Conservation (phyloP, 1,139 yeast genomes). For the Scheffersomyces quercinus region DNA sequence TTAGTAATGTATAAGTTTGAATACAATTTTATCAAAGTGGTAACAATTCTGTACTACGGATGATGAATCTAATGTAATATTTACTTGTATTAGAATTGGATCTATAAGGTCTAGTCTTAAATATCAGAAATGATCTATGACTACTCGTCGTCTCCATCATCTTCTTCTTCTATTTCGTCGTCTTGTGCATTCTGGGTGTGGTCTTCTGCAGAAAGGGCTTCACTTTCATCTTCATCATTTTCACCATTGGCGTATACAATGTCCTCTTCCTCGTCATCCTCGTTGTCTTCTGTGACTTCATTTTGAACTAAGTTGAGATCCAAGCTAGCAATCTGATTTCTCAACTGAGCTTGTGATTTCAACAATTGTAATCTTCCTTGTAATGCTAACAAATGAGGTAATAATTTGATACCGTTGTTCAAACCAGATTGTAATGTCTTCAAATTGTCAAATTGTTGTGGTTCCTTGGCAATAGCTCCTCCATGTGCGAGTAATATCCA, state of each 20-base stretch:
- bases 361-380: constrained; percentile 48
- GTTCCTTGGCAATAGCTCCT: constrained; percentile 34
- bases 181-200: constrained; percentile 8
- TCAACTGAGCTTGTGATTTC: constrained; percentile 39
- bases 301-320: constrained; percentile 4
- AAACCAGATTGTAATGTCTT: constrained; percentile 31
- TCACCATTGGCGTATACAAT: constrained; percentile 45
- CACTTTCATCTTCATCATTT: constrained; percentile 32
- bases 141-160: constrained; percentile 16
- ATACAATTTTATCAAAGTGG: not conserved
- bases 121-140: not conserved
- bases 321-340: constrained; percentile 23
- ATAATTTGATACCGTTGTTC: constrained; percentile 30
- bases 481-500: constrained; percentile 51
- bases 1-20: not conserved
- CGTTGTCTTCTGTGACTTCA: constrained; percentile 26
- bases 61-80: no score
- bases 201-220: constrained; percentile 3
- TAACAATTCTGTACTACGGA: no score
- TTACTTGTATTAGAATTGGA: no score
- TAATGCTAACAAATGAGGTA: constrained; percentile 42
- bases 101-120: no score
- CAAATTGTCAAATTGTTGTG: constrained; percentile 30
- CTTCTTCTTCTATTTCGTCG: constrained; percentile 21
- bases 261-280: constrained; percentile 17